Evolutionary conservation across 106 monocot species (phyloP).

Genomic region (Dendrobium nobile): DNA sequence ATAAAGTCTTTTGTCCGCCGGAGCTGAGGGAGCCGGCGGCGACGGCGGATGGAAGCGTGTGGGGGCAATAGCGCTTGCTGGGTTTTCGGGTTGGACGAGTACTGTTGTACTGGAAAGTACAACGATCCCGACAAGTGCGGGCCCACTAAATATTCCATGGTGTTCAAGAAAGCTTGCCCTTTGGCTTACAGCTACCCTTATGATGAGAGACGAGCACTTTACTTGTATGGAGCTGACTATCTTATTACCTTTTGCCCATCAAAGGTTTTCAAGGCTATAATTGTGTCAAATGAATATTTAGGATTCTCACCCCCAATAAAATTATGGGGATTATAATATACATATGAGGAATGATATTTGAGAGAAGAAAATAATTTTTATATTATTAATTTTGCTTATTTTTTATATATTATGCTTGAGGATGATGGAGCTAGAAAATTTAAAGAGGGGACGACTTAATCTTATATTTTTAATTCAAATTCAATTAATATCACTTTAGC

Average conservation of each 20-base stretch:
- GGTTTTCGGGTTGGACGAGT: constrained; percentile 17
- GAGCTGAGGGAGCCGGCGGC: constrained; percentile 19
- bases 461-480: too few species aligned
- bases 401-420: too few species aligned
- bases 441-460: too few species aligned
- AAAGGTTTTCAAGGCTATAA: too few species aligned
- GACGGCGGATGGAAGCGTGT: constrained; percentile 11
- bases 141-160: constrained; percentile 31
- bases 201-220: constrained; percentile 36
- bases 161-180: constrained; percentile 42
- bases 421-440: too few species aligned
- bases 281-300: too few species aligned
- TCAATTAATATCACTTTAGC: too few species aligned
- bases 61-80: constrained; percentile 36
- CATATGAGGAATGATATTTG: too few species aligned
- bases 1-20: constrained; percentile 42
- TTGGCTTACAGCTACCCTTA: constrained; percentile 37
- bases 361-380: too few species aligned
- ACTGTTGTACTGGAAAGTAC: constrained; percentile 28
- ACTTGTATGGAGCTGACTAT: constrained; percentile 31
- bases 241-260: constrained; percentile 35
- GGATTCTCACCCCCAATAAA: too few species aligned
- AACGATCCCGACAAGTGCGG: constrained; percentile 10
- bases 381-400: too few species aligned
- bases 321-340: too few species aligned